These are phyloP conservation scores for Allium sativum DNA, from an alignment of 106 monocot species.

Conservation along the genomic window DNA sequence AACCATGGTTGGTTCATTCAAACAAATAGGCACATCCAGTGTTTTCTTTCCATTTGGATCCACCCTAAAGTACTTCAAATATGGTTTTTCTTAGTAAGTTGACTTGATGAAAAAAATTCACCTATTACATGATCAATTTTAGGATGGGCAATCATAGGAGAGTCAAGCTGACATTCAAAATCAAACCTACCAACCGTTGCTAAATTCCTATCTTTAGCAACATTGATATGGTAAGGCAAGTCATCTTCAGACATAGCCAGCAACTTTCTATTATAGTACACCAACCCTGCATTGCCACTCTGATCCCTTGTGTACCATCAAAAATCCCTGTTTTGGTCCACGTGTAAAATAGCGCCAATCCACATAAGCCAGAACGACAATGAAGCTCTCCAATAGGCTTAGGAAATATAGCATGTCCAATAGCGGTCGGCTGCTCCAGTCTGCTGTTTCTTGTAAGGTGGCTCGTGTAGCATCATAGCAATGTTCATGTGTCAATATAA, in stretches of 20 bases:
- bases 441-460: conserved; percentile 28
- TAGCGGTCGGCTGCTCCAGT: conserved; percentile 18
- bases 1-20: conserved; percentile 41
- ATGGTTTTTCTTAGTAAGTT: conserved; percentile 32
- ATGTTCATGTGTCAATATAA: too few species aligned
- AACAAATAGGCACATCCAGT: conserved; percentile 25
- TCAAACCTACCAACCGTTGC: conserved; percentile 28
- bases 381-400: conserved; percentile 60
- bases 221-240: conserved; percentile 24
- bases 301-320: conserved; percentile 10
- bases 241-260: conserved; percentile 47
- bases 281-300: conserved; percentile 25
- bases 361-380: conserved; percentile 30
- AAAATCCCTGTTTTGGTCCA: conserved; percentile 17
- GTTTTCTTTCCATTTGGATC: conserved; percentile 19
- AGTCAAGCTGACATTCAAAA: conserved; percentile 27
- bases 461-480: conserved; percentile 16
- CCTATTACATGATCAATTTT: conserved; percentile 40
- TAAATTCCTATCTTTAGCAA: conserved; percentile 32
- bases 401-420: conserved; percentile 35
- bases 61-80: conserved; percentile 19
- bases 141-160: conserved; percentile 48
- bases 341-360: conserved; percentile 24
- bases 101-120: conserved; percentile 43
- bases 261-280: conserved; percentile 22